These are phyloP conservation scores for Paspalum notatum DNA, from an alignment of 176 grass and related monocot genomes.

Conservation along the genomic window DNA sequence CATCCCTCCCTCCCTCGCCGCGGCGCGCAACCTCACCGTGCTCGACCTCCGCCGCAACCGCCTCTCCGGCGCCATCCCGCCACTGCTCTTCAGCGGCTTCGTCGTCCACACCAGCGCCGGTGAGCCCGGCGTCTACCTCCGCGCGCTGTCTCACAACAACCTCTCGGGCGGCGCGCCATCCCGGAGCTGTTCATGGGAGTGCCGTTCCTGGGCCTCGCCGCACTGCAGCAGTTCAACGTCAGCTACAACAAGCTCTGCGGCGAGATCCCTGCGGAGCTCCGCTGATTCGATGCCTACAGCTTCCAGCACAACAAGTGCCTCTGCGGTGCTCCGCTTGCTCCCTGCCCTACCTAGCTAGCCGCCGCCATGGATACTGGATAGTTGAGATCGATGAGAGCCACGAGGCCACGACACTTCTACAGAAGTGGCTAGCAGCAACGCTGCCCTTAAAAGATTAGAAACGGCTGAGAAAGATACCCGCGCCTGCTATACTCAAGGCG, in stretches of 20 bases:
- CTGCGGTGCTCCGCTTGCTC: slow-evolving; percentile 45
- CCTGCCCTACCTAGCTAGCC: too few species aligned
- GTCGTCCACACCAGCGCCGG: too few species aligned
- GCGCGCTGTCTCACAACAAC: slow-evolving; percentile 45
- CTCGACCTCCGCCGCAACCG: slow-evolving; percentile 59
- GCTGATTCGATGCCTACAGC: slow-evolving; percentile 31
- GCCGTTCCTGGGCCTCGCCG: not conserved
- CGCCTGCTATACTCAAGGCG: too few species aligned
- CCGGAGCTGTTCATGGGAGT: too few species aligned
- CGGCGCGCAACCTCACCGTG: not conserved
- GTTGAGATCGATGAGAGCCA: too few species aligned
- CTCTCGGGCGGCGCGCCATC: slow-evolving; percentile 46
- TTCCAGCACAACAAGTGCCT: slow-evolving; percentile 65
- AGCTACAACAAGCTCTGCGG: slow-evolving; percentile 68
- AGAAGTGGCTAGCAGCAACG: too few species aligned
- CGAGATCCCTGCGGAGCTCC: slow-evolving; percentile 25
- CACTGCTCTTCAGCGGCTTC: slow-evolving; percentile 4
- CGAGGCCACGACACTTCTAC: too few species aligned
- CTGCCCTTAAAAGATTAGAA: too few species aligned
- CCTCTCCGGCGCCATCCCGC: slow-evolving; percentile 48
- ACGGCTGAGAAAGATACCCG: too few species aligned
- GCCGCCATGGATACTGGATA: too few species aligned
- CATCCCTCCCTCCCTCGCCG: slow-evolving; percentile 46
- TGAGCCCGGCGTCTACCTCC: slow-evolving; percentile 35
- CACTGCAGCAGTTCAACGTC: slow-evolving; percentile 51